A percentile compares a stretch with the other conserved stretches of the same genome.
Evolutionary conservation across 768 basidiomycete genomes (phyloP).

Genomic region (Cyclocybe aegerita): DNA sequence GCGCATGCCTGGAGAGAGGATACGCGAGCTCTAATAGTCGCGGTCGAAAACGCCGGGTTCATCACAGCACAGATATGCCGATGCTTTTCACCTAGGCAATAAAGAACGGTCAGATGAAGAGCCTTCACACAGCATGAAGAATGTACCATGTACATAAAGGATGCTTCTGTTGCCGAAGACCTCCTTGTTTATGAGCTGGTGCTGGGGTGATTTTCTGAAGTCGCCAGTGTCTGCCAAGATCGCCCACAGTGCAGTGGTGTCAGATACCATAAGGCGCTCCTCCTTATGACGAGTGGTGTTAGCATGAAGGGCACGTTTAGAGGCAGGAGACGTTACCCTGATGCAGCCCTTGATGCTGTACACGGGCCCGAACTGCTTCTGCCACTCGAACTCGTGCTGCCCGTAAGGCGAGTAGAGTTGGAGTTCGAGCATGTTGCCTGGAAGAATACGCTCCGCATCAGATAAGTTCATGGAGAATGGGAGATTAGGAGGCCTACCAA

Average conservation of each 20-base stretch:
- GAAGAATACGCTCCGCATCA: too few relatives aligned
- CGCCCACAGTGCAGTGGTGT: background rate
- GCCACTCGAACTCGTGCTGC: background rate
- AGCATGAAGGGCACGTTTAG: background rate
- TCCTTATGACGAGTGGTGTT: background rate
- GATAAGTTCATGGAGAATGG: too few relatives aligned
- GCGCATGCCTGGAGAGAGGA: too few relatives aligned
- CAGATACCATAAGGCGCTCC: background rate
- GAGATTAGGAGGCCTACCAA: too few relatives aligned
- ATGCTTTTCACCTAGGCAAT: constrained; percentile 29
- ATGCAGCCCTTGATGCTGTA: background rate
- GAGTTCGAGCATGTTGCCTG: background rate
- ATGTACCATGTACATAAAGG: background rate
- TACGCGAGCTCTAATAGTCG: constrained; percentile 26
- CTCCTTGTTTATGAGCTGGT: constrained; percentile 1
- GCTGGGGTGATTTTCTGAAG: background rate
- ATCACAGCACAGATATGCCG: constrained; percentile 47
- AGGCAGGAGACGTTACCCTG: background rate
- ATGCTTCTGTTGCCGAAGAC: background rate
- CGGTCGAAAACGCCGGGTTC: constrained; percentile 43
- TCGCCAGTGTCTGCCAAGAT: background rate
- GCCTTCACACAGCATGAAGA: background rate
- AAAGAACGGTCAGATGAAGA: background rate
- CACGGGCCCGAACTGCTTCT: background rate
- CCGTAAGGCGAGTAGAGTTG: background rate